A percentile compares a stretch with the other conserved stretches of the same genome.
Conservation (phyloP, 1,284 basidiomycete genomes). For the Ganoderma meredithae region DNA sequence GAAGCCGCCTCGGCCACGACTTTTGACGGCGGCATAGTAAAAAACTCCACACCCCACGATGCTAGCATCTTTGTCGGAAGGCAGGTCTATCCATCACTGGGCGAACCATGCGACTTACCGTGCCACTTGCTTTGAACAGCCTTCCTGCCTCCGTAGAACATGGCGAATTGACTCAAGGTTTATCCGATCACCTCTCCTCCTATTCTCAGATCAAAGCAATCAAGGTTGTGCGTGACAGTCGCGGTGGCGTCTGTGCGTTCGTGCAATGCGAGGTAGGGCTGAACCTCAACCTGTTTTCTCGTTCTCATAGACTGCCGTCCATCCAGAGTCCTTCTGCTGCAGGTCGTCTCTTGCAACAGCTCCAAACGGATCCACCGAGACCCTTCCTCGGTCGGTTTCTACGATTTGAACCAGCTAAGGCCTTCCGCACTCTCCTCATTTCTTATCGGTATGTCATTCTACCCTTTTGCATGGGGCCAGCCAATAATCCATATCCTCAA, state of each 20-base stretch:
- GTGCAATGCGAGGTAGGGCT: conserved; percentile 76
- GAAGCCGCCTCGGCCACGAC: background rate
- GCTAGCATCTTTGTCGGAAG: conserved; percentile 85
- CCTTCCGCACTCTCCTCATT: conserved; percentile 74
- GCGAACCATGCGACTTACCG: conserved; percentile 10
- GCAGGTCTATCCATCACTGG: conserved; percentile 43
- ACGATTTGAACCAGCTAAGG: conserved; percentile 79
- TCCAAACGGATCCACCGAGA: conserved; percentile 60
- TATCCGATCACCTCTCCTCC: conserved; percentile 68
- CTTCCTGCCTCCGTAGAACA: conserved; percentile 74
- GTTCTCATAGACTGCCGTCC: background rate
- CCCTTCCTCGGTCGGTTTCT: conserved; percentile 73
- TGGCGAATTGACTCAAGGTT: conserved; percentile 60
- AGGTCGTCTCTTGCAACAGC: conserved; percentile 61
- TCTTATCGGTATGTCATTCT: conserved; percentile 68
- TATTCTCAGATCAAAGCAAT: conserved; percentile 69
- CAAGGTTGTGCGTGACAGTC: conserved; percentile 78
- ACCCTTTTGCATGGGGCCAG: background rate
- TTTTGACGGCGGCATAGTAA: background rate
- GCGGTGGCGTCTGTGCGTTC: conserved; percentile 80
- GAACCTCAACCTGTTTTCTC: conserved; percentile 23
- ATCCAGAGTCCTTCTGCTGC: conserved; percentile 65
- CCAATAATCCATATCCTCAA: background rate
- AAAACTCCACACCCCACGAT: conserved; percentile 64
- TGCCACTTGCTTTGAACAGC: conserved; percentile 46